These are phyloP conservation scores for Plasmodium yoelii DNA, from an alignment of 169 alveolate species.

Conservation along the genomic window DNA sequence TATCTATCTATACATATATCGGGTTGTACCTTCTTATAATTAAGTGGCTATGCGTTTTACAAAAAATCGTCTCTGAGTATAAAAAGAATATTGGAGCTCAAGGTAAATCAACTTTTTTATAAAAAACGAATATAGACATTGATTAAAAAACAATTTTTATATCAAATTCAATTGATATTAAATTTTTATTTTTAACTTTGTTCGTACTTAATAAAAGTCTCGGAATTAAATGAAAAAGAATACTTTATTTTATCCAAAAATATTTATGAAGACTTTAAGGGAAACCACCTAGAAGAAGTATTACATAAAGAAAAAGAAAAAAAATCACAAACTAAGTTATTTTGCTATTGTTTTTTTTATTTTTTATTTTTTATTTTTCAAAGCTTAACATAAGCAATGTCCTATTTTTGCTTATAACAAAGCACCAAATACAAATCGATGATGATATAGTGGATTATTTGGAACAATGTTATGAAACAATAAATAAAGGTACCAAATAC, in stretches of 20 bases:
- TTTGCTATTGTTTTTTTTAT: neutral
- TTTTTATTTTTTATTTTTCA: neutral
- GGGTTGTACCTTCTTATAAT: neutral
- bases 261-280: conserved; percentile 60
- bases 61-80: conserved; percentile 60
- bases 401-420: conserved; percentile 21
- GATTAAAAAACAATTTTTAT: neutral
- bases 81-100: conserved; percentile 52
- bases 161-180: too few relatives aligned
- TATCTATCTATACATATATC: neutral
- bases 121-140: neutral
- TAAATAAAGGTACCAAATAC: conserved; percentile 13
- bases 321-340: neutral
- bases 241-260: conserved; percentile 57
- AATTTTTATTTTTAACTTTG: neutral
- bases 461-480: conserved; percentile 29
- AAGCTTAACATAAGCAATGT: conserved; percentile 32
- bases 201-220: conserved; percentile 19
- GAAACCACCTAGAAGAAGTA: conserved; percentile 60
- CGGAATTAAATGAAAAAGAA: conserved; percentile 67
- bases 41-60: conserved; percentile 54
- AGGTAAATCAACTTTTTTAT: conserved; percentile 11
- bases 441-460: conserved; percentile 30
- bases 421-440: conserved; percentile 30
- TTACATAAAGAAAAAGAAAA: neutral